Conservation (phyloP, 2,329 filamentous ascomycete genomes). For the Colletotrichum sp. region DNA sequence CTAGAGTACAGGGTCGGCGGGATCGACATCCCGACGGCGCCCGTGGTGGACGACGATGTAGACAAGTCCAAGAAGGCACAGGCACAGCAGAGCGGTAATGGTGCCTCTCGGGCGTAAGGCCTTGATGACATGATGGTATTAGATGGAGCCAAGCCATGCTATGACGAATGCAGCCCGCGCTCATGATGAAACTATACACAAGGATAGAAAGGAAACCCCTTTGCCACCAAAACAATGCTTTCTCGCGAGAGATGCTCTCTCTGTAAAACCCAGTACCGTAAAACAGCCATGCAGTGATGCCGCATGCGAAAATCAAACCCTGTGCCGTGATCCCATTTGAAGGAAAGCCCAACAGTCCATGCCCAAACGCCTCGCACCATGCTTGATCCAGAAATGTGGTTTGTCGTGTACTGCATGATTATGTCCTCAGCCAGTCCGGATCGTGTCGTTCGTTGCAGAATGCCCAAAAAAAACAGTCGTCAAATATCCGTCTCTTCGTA, state of each 20-base stretch:
- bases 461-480: not conserved
- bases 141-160: not conserved
- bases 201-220: not conserved
- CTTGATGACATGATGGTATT: not conserved
- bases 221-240: not conserved
- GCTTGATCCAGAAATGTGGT: not conserved
- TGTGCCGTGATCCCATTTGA: not conserved
- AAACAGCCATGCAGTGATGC: not conserved
- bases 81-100: conserved; percentile 4
- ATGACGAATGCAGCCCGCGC: not conserved
- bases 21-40: conserved; percentile 57
- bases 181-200: not conserved
- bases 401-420: not conserved
- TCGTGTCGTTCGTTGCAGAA: not conserved
- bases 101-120: not conserved
- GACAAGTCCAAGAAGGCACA: conserved; percentile 45
- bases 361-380: not conserved
- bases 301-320: not conserved
- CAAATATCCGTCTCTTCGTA: not conserved
- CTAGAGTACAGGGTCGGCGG: conserved; percentile 62
- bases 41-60: conserved; percentile 53
- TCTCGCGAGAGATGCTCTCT: conserved; percentile 8
- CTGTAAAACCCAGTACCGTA: not conserved
- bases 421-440: not conserved
- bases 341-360: not conserved